Conservation (phyloP, 805 yeast species). For the Candida broadrunensis region DNA sequence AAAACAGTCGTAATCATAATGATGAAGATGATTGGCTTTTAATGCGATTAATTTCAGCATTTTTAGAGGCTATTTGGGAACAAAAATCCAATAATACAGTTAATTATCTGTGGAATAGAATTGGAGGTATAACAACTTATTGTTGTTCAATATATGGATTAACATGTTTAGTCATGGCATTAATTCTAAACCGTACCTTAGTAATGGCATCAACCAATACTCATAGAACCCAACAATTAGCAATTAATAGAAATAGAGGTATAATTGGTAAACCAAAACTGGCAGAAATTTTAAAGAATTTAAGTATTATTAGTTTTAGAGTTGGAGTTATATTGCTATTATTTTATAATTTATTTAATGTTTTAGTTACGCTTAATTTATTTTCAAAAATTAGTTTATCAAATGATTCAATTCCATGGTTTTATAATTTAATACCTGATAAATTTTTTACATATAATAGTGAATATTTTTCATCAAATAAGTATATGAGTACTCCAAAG, state of each 20-base stretch:
- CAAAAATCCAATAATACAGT: conserved; percentile 8
- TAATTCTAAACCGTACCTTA: conserved; percentile 35
- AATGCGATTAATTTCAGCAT: conserved; percentile 4
- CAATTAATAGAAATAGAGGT: conserved; percentile 13
- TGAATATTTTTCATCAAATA: conserved; percentile 13
- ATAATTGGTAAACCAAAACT: conserved; percentile 1
- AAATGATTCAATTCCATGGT: conserved; percentile 6
- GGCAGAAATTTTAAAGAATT: conserved; percentile 15
- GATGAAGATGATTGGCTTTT: conserved; percentile 4
- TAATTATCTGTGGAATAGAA: conserved; percentile 7
- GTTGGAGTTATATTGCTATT: conserved; percentile 23
- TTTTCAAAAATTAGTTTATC: conserved; percentile 12
- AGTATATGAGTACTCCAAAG: conserved; percentile 28
- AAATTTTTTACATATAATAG: conserved; percentile 22
- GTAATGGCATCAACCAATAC: conserved; percentile 35
- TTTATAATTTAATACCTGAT: conserved; percentile 11
- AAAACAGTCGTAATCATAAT: background rate
- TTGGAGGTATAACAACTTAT: conserved; percentile 20
- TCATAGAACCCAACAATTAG: conserved; percentile 17
- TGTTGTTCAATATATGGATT: conserved; percentile 37
- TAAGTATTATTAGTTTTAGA: conserved; percentile 25
- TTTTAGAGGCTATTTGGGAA: conserved; percentile 13
- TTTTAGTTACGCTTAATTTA: conserved; percentile 32
- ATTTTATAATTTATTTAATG: conserved; percentile 18
- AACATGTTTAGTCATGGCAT: conserved; percentile 35